Base-by-base conservation (phyloP, 768 basidiomycete genomes). In the Lactarius evosmus region DNA sequence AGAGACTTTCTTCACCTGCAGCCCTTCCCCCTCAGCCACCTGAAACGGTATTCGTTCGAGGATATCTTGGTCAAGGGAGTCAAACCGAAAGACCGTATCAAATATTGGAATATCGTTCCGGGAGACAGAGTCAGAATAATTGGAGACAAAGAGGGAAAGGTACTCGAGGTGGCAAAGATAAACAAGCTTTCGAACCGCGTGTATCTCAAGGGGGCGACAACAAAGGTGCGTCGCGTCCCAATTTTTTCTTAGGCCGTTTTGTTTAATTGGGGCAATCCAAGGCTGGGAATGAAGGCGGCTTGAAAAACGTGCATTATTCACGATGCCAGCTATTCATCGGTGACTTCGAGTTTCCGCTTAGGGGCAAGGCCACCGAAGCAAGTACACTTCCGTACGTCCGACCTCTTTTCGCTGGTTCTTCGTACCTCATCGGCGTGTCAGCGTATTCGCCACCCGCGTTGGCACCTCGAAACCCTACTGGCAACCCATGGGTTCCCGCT, bases 21-120 rank as follows among this genome's bases (percentile, higher is more conserved):
- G 29, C 80, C 82, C 60, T 78, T 87, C 52, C 85, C 87, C n/a
- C 81, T 82, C 63, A 75, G 77, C 66, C 84, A 80, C 79, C 56
- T 74, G 58, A 78, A 80, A 70, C 78, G 79, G 56, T 71, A 71
- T 65, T 75, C 77, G 16, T 79, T 77, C 66, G 74, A 75, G 50
- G 82, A 82, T 72, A 67, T 76, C 0, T 14, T 53, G 11, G 51
- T 77, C 59, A 89, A 88, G 72, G 81, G 82, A 44, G 85, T 83
- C 51, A 79, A 81, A 14, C 80, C 83, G 12, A 79, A 80, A 62
- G 87, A 91, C 70, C 80, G 92, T 53, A 88, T 94, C 58, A 88
- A 91, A 73, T 84, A 83, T 71, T 94, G 92, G 92, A 94, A 93
- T 71, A 82, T 94, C 65, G 87, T 91, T 36, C 90, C 93, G 6